phyloP scores from a whole-genome alignment of 2,329 filamentous ascomycete genomes.

The Aspergillus tubingensis region DNA sequence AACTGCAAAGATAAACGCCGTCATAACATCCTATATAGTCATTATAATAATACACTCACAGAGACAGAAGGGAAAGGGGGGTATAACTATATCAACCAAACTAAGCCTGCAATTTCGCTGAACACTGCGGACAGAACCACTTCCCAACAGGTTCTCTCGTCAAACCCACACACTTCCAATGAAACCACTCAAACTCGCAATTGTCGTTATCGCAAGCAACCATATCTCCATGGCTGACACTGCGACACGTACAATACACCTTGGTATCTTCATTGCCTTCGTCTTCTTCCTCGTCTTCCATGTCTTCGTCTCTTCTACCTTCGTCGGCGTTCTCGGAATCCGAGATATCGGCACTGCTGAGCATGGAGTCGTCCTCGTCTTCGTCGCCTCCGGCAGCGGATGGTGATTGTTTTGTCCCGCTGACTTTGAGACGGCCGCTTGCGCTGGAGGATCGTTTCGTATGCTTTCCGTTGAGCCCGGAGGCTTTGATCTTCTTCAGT shows the following conservation, averaged over 20 bases:
- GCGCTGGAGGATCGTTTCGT: conserved; percentile 47
- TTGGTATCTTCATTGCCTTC: conserved; percentile 60
- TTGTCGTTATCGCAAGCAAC: conserved; percentile 67
- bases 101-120: conserved; percentile 43
- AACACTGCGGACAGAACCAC: conserved; percentile 59
- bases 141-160: conserved; percentile 60
- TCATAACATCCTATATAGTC: not conserved
- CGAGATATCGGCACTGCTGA: conserved; percentile 53
- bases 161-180: conserved; percentile 65
- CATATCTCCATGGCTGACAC: conserved; percentile 68
- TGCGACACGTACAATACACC: conserved; percentile 67
- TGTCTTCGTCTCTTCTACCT: conserved; percentile 39
- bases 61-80: not conserved
- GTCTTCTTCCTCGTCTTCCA: conserved; percentile 52
- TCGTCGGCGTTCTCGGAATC: conserved; percentile 47
- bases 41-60: not conserved
- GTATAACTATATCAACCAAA: not conserved
- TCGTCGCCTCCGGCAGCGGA: conserved; percentile 45
- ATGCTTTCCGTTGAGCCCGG: conserved; percentile 36
- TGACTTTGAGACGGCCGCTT: conserved; percentile 38
- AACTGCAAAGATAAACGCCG: not conserved
- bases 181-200: conserved; percentile 68
- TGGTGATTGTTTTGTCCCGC: conserved; percentile 44
- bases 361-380: conserved; percentile 57
- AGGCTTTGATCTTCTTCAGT: conserved; percentile 43